Evolutionary conservation across 805 yeast genomes (phyloP).

Genomic region (Saturnispora dispora): DNA sequence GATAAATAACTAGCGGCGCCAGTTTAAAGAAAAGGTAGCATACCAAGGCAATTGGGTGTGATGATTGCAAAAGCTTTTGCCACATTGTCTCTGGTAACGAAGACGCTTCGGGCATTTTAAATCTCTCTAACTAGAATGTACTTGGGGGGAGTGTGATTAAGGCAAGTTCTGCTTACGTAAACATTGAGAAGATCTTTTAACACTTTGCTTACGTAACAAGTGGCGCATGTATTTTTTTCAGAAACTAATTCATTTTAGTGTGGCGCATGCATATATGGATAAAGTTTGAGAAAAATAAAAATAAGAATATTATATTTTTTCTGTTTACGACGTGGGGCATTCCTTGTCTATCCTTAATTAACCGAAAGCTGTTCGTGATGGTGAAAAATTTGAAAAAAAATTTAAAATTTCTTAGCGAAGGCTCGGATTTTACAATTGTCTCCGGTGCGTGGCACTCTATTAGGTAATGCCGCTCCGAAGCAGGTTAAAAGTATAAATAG

Average conservation of each 20-base stretch:
- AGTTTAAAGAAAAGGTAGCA: conserved; percentile 55
- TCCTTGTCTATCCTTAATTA: not conserved
- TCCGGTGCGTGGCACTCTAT: not conserved
- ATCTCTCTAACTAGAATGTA: not conserved
- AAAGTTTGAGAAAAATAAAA: no score
- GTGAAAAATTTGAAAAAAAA: no score
- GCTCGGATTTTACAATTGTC: not conserved
- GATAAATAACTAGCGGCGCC: conserved; percentile 54
- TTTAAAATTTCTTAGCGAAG: not conserved
- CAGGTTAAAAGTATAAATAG: not conserved
- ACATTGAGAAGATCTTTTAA: not conserved
- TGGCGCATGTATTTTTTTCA: not conserved
- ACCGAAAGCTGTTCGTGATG: not conserved
- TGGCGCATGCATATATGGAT: not conserved
- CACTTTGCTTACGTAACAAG: not conserved
- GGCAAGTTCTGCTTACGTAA: not conserved
- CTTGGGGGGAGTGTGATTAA: no score
- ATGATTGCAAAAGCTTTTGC: conserved; percentile 51
- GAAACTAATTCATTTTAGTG: not conserved
- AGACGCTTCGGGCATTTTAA: not conserved
- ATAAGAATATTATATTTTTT: not conserved
- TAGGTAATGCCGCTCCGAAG: not conserved
- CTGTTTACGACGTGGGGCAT: not conserved
- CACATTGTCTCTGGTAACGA: conserved; percentile 29
- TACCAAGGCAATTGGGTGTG: conserved; percentile 74